These are phyloP conservation scores for Pyrenula aspistea DNA, from an alignment of 495 filamentous ascomycete genomes.

Conservation along the genomic window DNA sequence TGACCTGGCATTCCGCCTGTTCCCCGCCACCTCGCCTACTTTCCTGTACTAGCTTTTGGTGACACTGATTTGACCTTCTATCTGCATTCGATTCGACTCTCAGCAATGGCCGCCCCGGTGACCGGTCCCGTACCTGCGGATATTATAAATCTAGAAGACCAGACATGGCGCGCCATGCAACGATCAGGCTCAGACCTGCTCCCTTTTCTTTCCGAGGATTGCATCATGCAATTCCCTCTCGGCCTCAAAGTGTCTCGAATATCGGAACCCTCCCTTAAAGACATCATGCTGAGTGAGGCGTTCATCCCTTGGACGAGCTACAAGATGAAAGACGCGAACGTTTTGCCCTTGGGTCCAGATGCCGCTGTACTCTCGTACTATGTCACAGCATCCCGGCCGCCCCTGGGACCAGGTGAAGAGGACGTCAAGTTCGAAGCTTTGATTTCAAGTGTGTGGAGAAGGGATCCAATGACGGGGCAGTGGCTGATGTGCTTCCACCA, in stretches of 20 bases:
- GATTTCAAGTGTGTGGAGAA: not conserved
- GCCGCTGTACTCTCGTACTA: not conserved
- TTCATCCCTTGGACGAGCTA: conserved; percentile 1
- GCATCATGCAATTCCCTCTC: conserved; percentile 1
- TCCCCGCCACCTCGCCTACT: too few relatives aligned
- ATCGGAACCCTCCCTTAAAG: not conserved
- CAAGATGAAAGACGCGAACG: not conserved
- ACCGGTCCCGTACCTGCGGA: not conserved
- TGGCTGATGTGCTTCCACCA: conserved; percentile 1
- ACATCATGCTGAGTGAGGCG: conserved; percentile 1
- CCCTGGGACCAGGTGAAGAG: not conserved
- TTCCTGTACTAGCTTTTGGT: not conserved
- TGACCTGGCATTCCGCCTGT: too few relatives aligned
- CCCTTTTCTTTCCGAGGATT: not conserved
- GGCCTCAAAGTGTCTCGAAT: not conserved
- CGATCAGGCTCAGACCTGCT: not conserved
- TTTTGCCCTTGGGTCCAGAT: not conserved
- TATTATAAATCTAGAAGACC: not conserved
- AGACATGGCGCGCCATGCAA: conserved; percentile 1
- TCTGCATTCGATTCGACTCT: not conserved
- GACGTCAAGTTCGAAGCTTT: not conserved
- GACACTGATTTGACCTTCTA: not conserved
- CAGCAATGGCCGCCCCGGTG: not conserved
- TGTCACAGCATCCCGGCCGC: not conserved
- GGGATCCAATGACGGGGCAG: not conserved